Evolutionary conservation across 805 yeast species (phyloP).

Genomic region (Millerago galiae): DNA sequence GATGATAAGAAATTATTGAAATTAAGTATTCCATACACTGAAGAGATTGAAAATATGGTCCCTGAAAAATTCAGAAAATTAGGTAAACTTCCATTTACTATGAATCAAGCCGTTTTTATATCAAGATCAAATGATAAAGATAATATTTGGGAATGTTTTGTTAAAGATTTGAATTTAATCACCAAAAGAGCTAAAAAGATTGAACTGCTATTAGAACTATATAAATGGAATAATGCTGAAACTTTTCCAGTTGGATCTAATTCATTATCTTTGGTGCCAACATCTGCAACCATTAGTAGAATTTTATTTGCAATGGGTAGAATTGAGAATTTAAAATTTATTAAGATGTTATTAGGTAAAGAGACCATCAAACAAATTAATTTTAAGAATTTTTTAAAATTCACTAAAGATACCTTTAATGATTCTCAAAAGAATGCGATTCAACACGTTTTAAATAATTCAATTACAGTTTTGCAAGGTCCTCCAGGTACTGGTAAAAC

Average conservation of each 20-base stretch:
- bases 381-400: slow-evolving; percentile 48
- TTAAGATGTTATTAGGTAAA: slow-evolving; percentile 48
- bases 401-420: slow-evolving; percentile 44
- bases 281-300: slow-evolving; percentile 56
- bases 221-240: slow-evolving; percentile 48
- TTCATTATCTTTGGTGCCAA: slow-evolving; percentile 43
- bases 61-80: slow-evolving; percentile 46
- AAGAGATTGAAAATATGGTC: slow-evolving; percentile 42
- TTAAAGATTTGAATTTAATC: slow-evolving; percentile 36
- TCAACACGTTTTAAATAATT: slow-evolving; percentile 22
- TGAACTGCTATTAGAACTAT: slow-evolving; percentile 44
- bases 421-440: slow-evolving; percentile 51
- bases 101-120: slow-evolving; percentile 53
- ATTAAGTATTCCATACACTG: slow-evolving; percentile 36
- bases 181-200: slow-evolving; percentile 25
- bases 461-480: slow-evolving; percentile 59
- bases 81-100: slow-evolving; percentile 53
- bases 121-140: slow-evolving; percentile 39
- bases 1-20: slow-evolving; percentile 35
- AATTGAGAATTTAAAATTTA: slow-evolving; percentile 45
- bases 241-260: slow-evolving; percentile 42
- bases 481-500: slow-evolving; percentile 86
- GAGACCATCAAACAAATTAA: slow-evolving; percentile 48
- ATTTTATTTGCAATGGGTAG: slow-evolving; percentile 62
- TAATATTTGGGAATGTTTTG: slow-evolving; percentile 55